Evolutionary conservation across 176 grass and related monocot species (phyloP), one percentile per base, ranked within the genome.

Genomic region (Oryza officinalis): DNA sequence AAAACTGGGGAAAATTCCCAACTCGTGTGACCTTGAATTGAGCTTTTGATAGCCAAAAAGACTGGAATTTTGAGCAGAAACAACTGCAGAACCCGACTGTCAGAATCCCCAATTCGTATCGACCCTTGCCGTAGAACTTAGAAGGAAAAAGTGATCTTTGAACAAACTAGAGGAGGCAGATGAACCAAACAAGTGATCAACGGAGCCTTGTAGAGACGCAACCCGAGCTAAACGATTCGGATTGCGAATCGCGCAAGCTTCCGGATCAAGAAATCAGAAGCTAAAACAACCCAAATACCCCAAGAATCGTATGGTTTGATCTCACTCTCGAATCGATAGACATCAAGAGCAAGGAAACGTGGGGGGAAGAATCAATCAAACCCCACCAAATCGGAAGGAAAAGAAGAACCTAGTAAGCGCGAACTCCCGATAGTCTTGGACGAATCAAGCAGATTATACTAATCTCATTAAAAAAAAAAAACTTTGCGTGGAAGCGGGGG

Each of bases 181-280:
- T 32, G 54, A 81, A 38, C 50, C 78, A 85, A 82, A 57, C 4
- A 52, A 80, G 2, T 12, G 38, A 71, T 79, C 67, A 6, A 22
- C 50, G 71, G 63, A 72, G 66, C 2, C 9, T 23, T 25, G 31
- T 20, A 25, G 50, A 44, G 3, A 65, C 83, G 11, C 44, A 86
- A 90, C 31, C 83, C 35, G 73, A 86, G 67, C 18, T 63, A 70
- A 79, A 86, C 83, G 67, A n/a, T 74, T 22, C 83, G 35, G 27
- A 45, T 41, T 78, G 70, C 22, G 66, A 59, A 43, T 33, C 13
- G 28, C 52, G 11, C 65, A 63, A 25, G 41, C 65, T 80, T 37
- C 64, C 65, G 40, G 77, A 85, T 70, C 71, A 81, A 80, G 40
- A 80, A 44, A 63, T 18, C 78, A 25, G 43, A 47, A 76, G 50